Evolutionary conservation across 768 basidiomycete species (phyloP).

Genomic region (Termitomyces sp.): DNA sequence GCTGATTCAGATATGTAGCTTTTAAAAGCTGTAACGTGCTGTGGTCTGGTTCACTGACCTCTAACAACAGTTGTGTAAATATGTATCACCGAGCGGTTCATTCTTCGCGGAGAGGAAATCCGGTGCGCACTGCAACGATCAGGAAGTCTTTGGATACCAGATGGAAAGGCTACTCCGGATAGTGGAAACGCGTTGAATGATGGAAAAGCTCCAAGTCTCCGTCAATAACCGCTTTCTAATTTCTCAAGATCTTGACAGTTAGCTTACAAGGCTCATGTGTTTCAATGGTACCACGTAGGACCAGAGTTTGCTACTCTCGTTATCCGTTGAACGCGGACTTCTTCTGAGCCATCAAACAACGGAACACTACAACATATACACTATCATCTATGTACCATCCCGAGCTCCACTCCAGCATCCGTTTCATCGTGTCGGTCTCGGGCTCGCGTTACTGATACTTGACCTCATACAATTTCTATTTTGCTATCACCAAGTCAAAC

Average conservation of each 20-base stretch:
- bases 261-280: neutral
- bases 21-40: too few relatives aligned
- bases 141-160: neutral
- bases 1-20: too few relatives aligned
- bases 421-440: neutral
- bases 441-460: neutral
- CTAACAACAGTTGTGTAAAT: too few relatives aligned
- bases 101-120: neutral
- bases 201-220: too few relatives aligned
- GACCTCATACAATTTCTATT: neutral
- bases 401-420: neutral
- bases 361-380: neutral
- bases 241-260: neutral
- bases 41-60: too few relatives aligned
- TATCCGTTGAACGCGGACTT: neutral
- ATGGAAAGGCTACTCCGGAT: too few relatives aligned
- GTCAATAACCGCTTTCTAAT: too few relatives aligned
- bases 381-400: neutral
- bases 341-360: neutral
- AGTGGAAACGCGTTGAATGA: neutral
- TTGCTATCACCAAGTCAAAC: neutral
- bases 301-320: neutral
- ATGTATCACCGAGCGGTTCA: neutral
- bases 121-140: neutral
- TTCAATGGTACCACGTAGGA: neutral